Conservation (phyloP, 164 flowering plant species). For the Cinnamomum micranthum region DNA sequence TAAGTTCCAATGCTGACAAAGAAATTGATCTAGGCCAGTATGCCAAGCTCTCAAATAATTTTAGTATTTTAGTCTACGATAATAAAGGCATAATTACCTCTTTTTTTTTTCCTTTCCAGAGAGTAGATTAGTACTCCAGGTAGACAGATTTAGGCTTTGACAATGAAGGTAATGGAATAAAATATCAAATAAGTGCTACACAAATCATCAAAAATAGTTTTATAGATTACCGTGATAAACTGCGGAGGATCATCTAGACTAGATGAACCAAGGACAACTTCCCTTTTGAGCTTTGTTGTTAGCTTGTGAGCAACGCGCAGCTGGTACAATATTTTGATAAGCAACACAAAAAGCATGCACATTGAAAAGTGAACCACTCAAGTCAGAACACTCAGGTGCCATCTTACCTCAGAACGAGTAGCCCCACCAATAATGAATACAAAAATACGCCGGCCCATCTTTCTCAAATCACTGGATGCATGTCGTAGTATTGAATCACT, state of each 20-base stretch:
- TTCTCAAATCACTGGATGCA: slow-evolving; percentile 77
- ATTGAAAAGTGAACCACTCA: not conserved
- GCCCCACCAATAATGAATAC: slow-evolving; percentile 96
- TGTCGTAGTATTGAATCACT: slow-evolving; percentile 84
- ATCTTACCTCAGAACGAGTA: slow-evolving; percentile 90
- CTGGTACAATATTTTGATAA: slow-evolving; percentile 34
- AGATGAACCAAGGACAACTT: slow-evolving; percentile 83
- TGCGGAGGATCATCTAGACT: slow-evolving; percentile 95
- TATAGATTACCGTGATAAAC: slow-evolving; percentile 58
- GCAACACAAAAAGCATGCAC: not conserved
- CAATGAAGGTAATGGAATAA: not conserved
- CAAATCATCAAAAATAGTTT: not conserved
- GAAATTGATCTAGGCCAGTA: too few relatives aligned
- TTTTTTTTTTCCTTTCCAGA: not conserved
- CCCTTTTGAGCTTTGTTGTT: slow-evolving; percentile 73
- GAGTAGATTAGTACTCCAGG: not conserved
- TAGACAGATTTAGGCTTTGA: not conserved
- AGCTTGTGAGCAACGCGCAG: slow-evolving; percentile 88
- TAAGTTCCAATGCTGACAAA: too few relatives aligned
- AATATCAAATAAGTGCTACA: not conserved
- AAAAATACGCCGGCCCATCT: slow-evolving; percentile 92
- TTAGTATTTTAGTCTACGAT: too few relatives aligned
- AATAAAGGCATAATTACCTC: not conserved
- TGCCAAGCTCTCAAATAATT: too few relatives aligned
- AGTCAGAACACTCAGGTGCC: not conserved